Conservation (phyloP, 2,329 filamentous ascomycete species). For the Fusarium musae region DNA sequence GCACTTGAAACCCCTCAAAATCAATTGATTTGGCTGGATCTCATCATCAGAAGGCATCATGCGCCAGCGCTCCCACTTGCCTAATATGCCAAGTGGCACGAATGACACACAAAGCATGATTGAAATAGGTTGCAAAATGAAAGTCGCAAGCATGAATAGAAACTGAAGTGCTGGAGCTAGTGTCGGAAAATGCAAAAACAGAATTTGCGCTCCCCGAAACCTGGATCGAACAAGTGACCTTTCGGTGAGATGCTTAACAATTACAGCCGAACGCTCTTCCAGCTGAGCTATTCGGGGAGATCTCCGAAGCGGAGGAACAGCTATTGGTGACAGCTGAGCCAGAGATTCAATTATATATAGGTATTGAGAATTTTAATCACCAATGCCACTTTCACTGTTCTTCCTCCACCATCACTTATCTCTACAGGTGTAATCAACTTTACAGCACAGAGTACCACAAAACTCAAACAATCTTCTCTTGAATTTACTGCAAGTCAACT, state of each 20-base stretch:
- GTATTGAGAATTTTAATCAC: accelerated
- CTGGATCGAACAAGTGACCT: constrained; percentile 46
- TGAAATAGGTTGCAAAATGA: not conserved
- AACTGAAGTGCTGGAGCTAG: too few species aligned
- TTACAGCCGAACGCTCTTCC: constrained; percentile 46
- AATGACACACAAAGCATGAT: not conserved
- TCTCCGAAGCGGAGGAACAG: constrained; percentile 29
- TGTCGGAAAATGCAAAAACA: not conserved
- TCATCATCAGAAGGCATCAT: accelerated
- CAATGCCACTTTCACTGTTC: too few species aligned
- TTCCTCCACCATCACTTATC: too few species aligned
- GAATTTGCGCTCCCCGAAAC: constrained; percentile 32
- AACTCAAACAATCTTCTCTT: accelerated
- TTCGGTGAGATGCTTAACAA: constrained; percentile 32
- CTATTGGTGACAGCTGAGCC: not conserved
- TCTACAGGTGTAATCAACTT: accelerated
- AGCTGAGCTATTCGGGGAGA: constrained; percentile 41
- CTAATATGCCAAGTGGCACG: not conserved
- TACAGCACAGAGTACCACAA: accelerated
- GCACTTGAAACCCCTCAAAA: not conserved
- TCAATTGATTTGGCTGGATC: not conserved
- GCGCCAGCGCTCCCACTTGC: accelerated
- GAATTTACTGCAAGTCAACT: accelerated
- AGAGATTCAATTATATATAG: accelerated
- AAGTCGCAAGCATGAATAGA: too few species aligned